Percentiles rank a stretch among this genome's conserved stretches.
Conservation (phyloP, 2,329 filamentous ascomycete genomes). For the Penicillium decumbens region DNA sequence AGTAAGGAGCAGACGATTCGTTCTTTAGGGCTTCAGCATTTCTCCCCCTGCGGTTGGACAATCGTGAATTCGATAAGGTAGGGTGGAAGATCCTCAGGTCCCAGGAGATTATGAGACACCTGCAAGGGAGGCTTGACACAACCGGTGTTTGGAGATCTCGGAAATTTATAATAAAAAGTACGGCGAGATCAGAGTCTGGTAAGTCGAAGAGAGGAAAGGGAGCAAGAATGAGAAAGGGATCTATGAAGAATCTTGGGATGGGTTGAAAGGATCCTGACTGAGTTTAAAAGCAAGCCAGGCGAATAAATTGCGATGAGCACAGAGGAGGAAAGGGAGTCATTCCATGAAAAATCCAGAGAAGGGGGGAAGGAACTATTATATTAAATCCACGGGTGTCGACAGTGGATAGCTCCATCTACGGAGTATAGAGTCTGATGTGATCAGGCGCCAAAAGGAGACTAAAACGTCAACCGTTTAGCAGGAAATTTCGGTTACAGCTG, state of each 20-base stretch:
- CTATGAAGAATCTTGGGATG: slow-evolving; percentile 21
- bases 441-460: slow-evolving; percentile 27
- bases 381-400: slow-evolving; percentile 19
- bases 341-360: slow-evolving; percentile 13
- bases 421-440: slow-evolving; percentile 29
- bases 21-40: slow-evolving; percentile 27
- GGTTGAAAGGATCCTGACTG: slow-evolving; percentile 2
- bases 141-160: background rate
- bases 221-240: slow-evolving; percentile 23
- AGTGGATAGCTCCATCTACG: slow-evolving; percentile 33
- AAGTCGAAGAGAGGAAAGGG: slow-evolving; percentile 5
- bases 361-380: slow-evolving; percentile 30
- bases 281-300: slow-evolving; percentile 7
- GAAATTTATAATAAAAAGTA: background rate
- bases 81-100: slow-evolving; percentile 12
- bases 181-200: background rate
- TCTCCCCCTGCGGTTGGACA: slow-evolving; percentile 24
- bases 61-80: slow-evolving; percentile 19
- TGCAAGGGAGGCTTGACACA: slow-evolving; percentile 20
- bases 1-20: background rate
- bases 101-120: slow-evolving; percentile 20
- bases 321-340: slow-evolving; percentile 11
- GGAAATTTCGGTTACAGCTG: slow-evolving; percentile 36
- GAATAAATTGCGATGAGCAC: slow-evolving; percentile 8
- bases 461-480: slow-evolving; percentile 32